Evolutionary conservation across 208 protist genomes (phyloP), one percentile per base, ranked within the genome.

Genomic region (Balamuthia mandrillaris): DNA sequence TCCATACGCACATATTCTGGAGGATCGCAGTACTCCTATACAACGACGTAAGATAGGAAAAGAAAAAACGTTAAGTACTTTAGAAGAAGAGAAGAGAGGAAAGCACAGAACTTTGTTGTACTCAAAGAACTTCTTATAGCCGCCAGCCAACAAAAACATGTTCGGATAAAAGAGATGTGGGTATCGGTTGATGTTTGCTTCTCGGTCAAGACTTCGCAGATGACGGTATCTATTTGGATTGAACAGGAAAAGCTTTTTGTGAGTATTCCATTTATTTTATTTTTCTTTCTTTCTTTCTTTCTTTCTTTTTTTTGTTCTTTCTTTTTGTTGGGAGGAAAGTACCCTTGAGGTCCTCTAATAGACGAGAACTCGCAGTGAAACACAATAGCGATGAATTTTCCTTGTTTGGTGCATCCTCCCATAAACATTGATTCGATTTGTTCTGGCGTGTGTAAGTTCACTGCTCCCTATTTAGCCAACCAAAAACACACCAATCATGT

Each of bases 361-460:
- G 68, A 78, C 21, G 87, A 89, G 39, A 85, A 89, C 33, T 89
- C 87, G 65, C 87, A 89, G 51, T 89, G 84, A 37, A 89, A 89
- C n/a, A 89, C 68, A 52, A 89, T 78, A 21, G 31, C 54, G 7
- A 27, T 37, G n/a, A n/a, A 9, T 52, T 35, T 18, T 84, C 60
- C 3, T 72, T 1, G 42, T 61, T 82, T 18, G 66, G 45, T 24
- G 1, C 35, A 52, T 42, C 51, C 7, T n/a, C n/a, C n/a, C n/a
- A 41, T 33, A 41, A 72, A 72, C 31, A 4, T 12, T n/a, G 24
- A 33, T 21, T 72, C 63, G n/a, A 72, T 72, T 0, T 0, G 0
- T 21, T 72, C 63, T 14, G 47, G 35, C n/a, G 0, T 21, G 9
- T 33, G 63, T 41, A 72, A 72, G 33, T 72, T 72, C 18, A 72